phyloP scores from a whole-genome alignment of 2,329 filamentous ascomycete species.

The Pseudogymnoascus sp. region DNA sequence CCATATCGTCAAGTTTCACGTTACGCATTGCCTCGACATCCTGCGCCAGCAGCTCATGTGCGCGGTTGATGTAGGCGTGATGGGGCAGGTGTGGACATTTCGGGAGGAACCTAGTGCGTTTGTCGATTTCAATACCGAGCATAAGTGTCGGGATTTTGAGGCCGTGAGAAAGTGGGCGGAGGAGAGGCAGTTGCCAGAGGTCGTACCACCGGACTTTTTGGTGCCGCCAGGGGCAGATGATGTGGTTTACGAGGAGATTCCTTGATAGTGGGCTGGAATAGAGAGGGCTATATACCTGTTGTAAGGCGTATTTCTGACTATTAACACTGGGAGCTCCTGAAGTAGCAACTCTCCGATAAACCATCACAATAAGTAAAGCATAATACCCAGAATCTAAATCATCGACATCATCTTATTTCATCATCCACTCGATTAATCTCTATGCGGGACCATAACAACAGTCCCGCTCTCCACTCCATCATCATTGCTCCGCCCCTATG shows the following conservation, averaged over 20 bases:
- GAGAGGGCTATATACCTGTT: not conserved
- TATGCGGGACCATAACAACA: not conserved
- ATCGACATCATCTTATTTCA: not conserved
- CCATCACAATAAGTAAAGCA: not conserved
- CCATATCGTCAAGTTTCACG: constrained; percentile 41
- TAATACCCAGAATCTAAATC: not conserved
- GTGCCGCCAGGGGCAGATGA: constrained; percentile 13
- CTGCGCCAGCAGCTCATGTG: constrained; percentile 51
- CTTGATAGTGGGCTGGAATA: constrained; percentile 11
- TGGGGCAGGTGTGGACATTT: constrained; percentile 49
- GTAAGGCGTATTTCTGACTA: not conserved
- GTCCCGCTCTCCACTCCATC: not conserved
- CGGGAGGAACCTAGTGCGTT: constrained; percentile 34
- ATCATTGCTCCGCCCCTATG: not conserved
- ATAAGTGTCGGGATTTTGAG: constrained; percentile 48
- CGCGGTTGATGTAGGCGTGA: constrained; percentile 43
- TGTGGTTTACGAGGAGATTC: constrained; percentile 19
- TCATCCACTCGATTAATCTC: not conserved
- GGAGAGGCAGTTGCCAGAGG: constrained; percentile 35
- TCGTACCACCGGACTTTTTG: constrained; percentile 22
- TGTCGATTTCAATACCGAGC: constrained; percentile 48
- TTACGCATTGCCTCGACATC: constrained; percentile 49
- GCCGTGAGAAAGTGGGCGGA: constrained; percentile 44
- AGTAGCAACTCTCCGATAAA: not conserved
- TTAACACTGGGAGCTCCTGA: not conserved